These are phyloP conservation scores for Vitis hybrid DNA, from an alignment of 177 flowering plant genomes.

Conservation along the genomic window DNA sequence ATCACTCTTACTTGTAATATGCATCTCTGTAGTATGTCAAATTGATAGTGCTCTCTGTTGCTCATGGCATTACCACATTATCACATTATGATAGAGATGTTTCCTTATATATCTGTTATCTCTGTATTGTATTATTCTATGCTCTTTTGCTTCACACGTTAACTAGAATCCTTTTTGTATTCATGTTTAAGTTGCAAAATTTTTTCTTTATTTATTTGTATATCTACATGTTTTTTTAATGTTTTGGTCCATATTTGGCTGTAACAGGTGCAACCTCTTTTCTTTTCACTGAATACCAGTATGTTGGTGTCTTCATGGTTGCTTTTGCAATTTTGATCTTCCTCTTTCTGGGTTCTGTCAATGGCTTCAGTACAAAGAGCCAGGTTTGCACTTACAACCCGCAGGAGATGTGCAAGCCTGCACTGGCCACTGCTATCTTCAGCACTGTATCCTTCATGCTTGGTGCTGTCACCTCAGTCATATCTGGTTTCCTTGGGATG, in stretches of 20 bases:
- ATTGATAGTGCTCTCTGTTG: too few species aligned
- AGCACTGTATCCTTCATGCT: constrained; percentile 61
- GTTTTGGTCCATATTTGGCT: not conserved
- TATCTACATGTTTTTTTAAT: not conserved
- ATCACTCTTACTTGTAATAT: too few species aligned
- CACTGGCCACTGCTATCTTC: constrained; percentile 62
- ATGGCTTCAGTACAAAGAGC: constrained; percentile 61
- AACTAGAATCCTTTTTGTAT: too few species aligned
- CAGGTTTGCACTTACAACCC: constrained; percentile 50
- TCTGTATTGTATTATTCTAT: not conserved
- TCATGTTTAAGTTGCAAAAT: not conserved
- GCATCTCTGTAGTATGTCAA: too few species aligned
- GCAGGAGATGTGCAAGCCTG: constrained; percentile 54
- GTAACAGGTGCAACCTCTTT: constrained; percentile 67
- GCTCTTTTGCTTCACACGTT: not conserved
- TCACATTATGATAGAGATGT: too few species aligned
- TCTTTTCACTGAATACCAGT: constrained; percentile 57
- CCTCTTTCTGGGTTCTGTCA: constrained; percentile 65
- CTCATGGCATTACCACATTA: too few species aligned
- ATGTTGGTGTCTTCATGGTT: constrained; percentile 67
- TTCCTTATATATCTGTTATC: too few species aligned
- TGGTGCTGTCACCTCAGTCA: constrained; percentile 61
- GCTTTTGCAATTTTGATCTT: constrained; percentile 65
- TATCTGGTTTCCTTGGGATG: constrained; percentile 74
- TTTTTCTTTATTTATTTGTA: not conserved